phyloP scores from a whole-genome alignment of 192 early-diverging fungal genomes.

The Coemansia sp. region DNA sequence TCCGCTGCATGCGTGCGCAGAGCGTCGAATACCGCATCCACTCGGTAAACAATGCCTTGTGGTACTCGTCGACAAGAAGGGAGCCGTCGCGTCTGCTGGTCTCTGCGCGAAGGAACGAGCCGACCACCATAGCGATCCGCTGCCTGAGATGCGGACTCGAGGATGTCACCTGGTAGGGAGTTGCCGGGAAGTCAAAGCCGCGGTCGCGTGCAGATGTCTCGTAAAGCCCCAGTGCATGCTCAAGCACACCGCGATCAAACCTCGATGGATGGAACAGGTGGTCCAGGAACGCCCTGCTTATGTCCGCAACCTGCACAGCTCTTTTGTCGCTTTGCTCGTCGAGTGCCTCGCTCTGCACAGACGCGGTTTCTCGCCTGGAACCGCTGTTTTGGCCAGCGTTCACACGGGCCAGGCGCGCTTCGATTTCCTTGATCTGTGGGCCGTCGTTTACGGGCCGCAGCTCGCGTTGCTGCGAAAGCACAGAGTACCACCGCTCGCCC shows the following conservation, averaged over 20 bases:
- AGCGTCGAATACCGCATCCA: constrained; percentile 56
- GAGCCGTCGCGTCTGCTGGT: constrained; percentile 18
- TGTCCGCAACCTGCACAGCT: constrained; percentile 31
- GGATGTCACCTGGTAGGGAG: constrained; percentile 14
- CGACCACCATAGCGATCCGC: constrained; percentile 31
- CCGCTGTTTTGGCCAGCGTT: no score
- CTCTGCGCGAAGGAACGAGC: constrained; percentile 32
- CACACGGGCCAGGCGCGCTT: constrained; percentile 23
- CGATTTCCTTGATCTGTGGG: constrained; percentile 38
- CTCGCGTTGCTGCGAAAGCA: constrained; percentile 25
- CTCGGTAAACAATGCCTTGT: constrained; percentile 42
- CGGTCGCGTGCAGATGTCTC: constrained; percentile 32
- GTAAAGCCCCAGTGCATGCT: constrained; percentile 39
- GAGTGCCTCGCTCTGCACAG: neutral
- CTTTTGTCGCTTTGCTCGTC: neutral
- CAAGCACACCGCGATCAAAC: constrained; percentile 42
- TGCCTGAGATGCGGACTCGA: constrained; percentile 31
- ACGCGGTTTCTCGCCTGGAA: neutral
- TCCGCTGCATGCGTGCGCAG: constrained; percentile 47
- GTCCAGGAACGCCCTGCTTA: constrained; percentile 39
- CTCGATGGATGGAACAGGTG: constrained; percentile 45
- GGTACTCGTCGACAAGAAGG: constrained; percentile 28
- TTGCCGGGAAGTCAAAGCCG: constrained; percentile 30
- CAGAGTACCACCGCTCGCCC: constrained; percentile 50
- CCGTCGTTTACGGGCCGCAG: constrained; percentile 31